phyloP scores from a whole-genome alignment of 106 monocot genomes.

The Dendrobium nobile region DNA sequence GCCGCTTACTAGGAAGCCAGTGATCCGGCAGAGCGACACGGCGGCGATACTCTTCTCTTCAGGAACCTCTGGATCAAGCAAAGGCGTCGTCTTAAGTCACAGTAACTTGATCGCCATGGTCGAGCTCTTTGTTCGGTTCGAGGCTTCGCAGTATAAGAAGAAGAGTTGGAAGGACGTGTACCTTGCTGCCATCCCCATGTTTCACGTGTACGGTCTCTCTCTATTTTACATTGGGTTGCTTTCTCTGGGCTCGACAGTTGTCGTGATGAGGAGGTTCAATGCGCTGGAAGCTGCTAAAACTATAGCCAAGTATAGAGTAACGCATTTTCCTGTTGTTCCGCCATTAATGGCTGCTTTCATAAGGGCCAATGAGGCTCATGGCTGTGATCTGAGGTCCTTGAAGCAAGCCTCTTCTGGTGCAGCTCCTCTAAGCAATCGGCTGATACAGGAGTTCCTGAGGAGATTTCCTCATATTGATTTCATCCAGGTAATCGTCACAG shows the following conservation, averaged over 20 bases:
- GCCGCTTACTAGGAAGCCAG: conserved; percentile 10
- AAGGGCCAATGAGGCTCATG: conserved; percentile 10
- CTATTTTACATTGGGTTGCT: conserved; percentile 57
- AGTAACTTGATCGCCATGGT: conserved; percentile 53
- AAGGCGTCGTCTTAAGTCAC: conserved; percentile 57
- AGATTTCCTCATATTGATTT: conserved; percentile 65
- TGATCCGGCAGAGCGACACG: conserved; percentile 39
- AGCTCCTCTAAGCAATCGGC: conserved; percentile 43
- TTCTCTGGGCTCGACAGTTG: conserved; percentile 45
- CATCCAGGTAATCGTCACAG: conserved; percentile 47
- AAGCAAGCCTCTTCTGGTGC: conserved; percentile 62
- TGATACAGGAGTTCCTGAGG: conserved; percentile 34
- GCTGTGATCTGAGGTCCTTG: conserved; percentile 29
- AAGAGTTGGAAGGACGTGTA: conserved; percentile 47
- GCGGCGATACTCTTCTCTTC: conserved; percentile 67
- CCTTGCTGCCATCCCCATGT: conserved; percentile 68
- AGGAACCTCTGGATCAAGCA: conserved; percentile 63
- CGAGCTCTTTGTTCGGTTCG: conserved; percentile 65
- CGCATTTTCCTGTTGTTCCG: conserved; percentile 61
- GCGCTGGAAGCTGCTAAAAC: conserved; percentile 28
- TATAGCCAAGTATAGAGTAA: conserved; percentile 42
- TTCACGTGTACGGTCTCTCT: conserved; percentile 68
- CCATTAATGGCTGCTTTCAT: conserved; percentile 47
- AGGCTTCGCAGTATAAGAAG: conserved; percentile 36
- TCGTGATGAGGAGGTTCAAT: conserved; percentile 66